phyloP scores from a whole-genome alignment of 306 rosid genomes.

The Inga leiocalycina region DNA sequence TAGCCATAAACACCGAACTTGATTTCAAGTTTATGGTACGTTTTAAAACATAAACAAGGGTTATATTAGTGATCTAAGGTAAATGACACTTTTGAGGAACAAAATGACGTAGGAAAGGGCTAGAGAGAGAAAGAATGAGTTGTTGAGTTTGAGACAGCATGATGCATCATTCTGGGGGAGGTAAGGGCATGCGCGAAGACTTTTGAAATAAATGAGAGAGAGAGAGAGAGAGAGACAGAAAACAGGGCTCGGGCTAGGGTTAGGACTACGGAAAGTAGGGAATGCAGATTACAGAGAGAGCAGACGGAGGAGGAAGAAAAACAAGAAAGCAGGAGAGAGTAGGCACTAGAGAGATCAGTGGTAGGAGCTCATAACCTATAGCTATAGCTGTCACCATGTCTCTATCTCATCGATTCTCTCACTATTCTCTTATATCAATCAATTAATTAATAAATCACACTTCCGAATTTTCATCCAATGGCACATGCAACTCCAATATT shows the following conservation, averaged over 20 bases:
- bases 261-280: not conserved
- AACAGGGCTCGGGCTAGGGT: not conserved
- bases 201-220: not conserved
- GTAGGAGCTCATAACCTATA: not conserved
- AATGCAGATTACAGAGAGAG: not conserved
- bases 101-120: not conserved
- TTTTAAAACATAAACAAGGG: too few species aligned
- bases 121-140: not conserved
- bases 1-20: too few species aligned
- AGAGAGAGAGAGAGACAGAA: not conserved
- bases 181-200: not conserved
- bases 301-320: not conserved
- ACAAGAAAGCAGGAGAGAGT: constrained; percentile 23
- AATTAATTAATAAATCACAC: not conserved
- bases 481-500: not conserved
- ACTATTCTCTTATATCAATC: too few species aligned
- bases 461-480: not conserved
- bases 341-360: constrained; percentile 45
- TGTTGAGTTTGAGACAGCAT: not conserved
- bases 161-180: not conserved
- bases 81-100: not conserved
- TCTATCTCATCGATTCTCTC: not conserved
- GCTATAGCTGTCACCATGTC: not conserved
- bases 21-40: too few species aligned
- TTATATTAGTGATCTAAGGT: not conserved